Conservation (phyloP, 805 yeast species). For the Metahyphopichia silvanorum region DNA sequence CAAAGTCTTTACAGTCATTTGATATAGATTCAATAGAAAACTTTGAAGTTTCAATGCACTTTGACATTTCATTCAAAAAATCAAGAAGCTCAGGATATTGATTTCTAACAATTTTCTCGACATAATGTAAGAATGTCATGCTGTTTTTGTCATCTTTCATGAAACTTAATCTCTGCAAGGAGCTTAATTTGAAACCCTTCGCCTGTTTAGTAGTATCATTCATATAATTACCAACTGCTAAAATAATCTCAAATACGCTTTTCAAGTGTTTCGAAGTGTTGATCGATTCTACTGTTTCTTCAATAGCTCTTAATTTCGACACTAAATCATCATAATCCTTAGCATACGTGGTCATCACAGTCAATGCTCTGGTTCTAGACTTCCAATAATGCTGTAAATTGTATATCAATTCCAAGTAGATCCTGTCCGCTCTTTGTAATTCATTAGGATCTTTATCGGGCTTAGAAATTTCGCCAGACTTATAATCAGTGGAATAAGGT, state of each 20-base stretch:
- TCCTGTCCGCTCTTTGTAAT: constrained; percentile 66
- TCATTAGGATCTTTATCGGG: constrained; percentile 56
- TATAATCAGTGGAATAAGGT: constrained; percentile 59
- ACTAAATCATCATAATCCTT: constrained; percentile 64
- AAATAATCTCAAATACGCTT: constrained; percentile 59
- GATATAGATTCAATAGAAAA: constrained; percentile 61
- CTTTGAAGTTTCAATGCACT: constrained; percentile 53
- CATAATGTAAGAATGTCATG: constrained; percentile 70
- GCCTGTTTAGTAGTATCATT: constrained; percentile 68
- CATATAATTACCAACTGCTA: constrained; percentile 78
- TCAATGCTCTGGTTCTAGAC: constrained; percentile 62
- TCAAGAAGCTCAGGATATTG: constrained; percentile 62
- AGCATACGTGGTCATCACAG: constrained; percentile 53
- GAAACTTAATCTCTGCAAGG: constrained; percentile 66
- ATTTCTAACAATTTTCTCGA: constrained; percentile 62
- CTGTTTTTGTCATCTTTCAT: constrained; percentile 69
- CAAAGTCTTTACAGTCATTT: constrained; percentile 55
- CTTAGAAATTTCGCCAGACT: constrained; percentile 20
- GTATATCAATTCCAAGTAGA: constrained; percentile 64
- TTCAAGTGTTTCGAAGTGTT: constrained; percentile 52
- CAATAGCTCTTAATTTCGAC: constrained; percentile 52
- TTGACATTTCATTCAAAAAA: constrained; percentile 59
- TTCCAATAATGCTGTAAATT: constrained; percentile 71
- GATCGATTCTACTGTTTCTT: constrained; percentile 55
- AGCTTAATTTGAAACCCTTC: constrained; percentile 65